phyloP scores from a whole-genome alignment of 2,329 filamentous ascomycete genomes.

The Alternaria brassicae region DNA sequence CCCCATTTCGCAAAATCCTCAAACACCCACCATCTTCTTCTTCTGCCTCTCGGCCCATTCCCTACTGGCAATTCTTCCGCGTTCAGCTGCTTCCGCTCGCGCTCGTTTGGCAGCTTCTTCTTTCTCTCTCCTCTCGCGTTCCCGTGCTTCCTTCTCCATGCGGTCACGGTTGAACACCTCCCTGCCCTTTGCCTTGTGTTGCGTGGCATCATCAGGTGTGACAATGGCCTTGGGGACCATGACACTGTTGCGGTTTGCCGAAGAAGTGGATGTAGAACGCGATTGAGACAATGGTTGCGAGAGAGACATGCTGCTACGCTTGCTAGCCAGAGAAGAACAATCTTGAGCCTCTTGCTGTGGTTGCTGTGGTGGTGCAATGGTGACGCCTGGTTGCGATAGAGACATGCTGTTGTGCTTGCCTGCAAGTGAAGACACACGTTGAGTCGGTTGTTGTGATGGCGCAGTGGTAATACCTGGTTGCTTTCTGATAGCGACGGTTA shows the following conservation, averaged over 20 bases:
- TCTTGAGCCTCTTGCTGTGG: conserved; percentile 18
- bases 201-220: conserved; percentile 41
- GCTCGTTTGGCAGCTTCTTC: conserved; percentile 58
- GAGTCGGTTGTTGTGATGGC: conserved; percentile 12
- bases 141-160: conserved; percentile 50
- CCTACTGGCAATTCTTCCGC: conserved; percentile 52
- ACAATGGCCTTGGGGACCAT: conserved; percentile 33
- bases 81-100: conserved; percentile 55
- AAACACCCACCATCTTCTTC: conserved; percentile 44
- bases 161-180: conserved; percentile 57
- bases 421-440: conserved; percentile 24
- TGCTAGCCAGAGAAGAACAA: conserved; percentile 27
- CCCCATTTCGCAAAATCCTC: neutral
- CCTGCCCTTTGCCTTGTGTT: conserved; percentile 51
- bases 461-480: conserved; percentile 33
- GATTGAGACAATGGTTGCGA: conserved; percentile 26
- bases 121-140: conserved; percentile 54
- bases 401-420: conserved; percentile 33
- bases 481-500: conserved; percentile 55
- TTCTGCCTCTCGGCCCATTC: conserved; percentile 60
- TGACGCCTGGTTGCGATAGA: conserved; percentile 19
- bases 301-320: conserved; percentile 32
- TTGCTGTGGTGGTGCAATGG: conserved; percentile 20
- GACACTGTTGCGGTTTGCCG: conserved; percentile 36
- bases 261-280: conserved; percentile 31